Evolutionary conservation across 345 rosid species (phyloP).

Genomic region (Viola odorata): DNA sequence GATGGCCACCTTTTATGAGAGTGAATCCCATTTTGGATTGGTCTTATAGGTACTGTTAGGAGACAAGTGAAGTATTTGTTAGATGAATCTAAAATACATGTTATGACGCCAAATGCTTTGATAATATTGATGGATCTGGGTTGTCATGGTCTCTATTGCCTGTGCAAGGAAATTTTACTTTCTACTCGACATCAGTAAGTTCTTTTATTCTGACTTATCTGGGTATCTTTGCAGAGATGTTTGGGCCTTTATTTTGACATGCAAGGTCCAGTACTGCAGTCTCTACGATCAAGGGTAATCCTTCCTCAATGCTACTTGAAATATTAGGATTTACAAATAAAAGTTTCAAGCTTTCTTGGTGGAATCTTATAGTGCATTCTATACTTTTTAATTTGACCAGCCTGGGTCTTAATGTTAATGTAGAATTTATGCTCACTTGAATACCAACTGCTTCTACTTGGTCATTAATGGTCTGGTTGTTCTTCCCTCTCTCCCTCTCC

Average conservation of each 20-base stretch:
- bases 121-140: neutral
- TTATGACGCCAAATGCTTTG: neutral
- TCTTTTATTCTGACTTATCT: conserved; percentile 15
- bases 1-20: conserved; percentile 99
- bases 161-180: neutral
- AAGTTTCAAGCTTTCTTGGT: neutral
- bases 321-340: neutral
- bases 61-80: neutral
- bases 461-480: conserved; percentile 6
- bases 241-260: conserved; percentile 89
- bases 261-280: conserved; percentile 92
- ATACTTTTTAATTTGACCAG: conserved; percentile 3
- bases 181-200: neutral
- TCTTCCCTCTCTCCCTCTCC: conserved; percentile 7
- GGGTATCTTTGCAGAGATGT: conserved; percentile 66
- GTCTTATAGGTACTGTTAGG: conserved; percentile 64
- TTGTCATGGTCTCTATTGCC: neutral
- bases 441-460: neutral
- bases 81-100: neutral
- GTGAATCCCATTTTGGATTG: conserved; percentile 99
- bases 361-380: conserved; percentile 2
- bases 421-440: neutral
- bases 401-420: neutral
- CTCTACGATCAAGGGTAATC: conserved; percentile 95
- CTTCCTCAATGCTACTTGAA: conserved; percentile 19